Percentiles rank a stretch among this genome's conserved stretches.
phyloP scores from a whole-genome alignment of 805 yeast genomes.

The Kodamaea laetipori region DNA sequence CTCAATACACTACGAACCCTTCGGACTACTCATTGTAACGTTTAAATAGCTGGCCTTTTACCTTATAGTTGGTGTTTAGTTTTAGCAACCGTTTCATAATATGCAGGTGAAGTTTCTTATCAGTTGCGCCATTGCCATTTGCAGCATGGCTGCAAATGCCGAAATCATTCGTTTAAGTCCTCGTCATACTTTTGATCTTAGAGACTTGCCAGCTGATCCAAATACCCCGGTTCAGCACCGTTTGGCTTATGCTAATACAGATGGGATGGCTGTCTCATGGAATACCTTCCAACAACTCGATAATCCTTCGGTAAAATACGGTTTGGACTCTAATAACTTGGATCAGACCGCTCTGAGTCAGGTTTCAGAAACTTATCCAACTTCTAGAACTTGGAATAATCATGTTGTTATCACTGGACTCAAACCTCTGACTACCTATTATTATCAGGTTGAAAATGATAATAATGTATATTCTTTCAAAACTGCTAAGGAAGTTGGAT shows the following conservation, averaged over 20 bases:
- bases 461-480: conserved; percentile 14
- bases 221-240: conserved; percentile 15
- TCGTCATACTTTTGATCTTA: conserved; percentile 2
- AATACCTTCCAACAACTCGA: conserved; percentile 15
- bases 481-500: conserved; percentile 17
- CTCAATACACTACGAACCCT: too few species aligned
- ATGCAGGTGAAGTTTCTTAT: conserved; percentile 9
- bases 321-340: conserved; percentile 11
- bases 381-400: conserved; percentile 19
- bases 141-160: conserved; percentile 8
- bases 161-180: conserved; percentile 7
- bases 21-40: too few species aligned
- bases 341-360: conserved; percentile 14
- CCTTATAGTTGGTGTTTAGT: too few species aligned
- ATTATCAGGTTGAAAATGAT: conserved; percentile 16
- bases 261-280: conserved; percentile 19
- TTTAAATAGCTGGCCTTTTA: too few species aligned
- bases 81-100: too few species aligned
- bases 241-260: conserved; percentile 15
- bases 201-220: conserved; percentile 4
- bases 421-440: conserved; percentile 17
- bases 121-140: conserved; percentile 2
- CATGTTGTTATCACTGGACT: conserved; percentile 17
- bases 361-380: conserved; percentile 16
- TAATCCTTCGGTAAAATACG: conserved; percentile 16